phyloP scores from a whole-genome alignment of 1,139 yeast species.

The Saccharomyces hybrid region DNA sequence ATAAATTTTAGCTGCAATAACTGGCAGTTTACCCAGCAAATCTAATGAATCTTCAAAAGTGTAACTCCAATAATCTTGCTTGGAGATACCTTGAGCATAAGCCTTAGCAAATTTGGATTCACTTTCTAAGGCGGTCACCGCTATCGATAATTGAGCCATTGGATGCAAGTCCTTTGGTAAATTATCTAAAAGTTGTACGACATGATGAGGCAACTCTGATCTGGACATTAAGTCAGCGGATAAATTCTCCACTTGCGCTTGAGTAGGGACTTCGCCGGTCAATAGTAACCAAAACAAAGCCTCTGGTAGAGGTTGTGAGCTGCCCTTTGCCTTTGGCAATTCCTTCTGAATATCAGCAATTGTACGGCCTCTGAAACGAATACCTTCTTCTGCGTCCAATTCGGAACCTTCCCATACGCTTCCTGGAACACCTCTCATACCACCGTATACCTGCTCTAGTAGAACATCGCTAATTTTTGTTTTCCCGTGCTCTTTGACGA shows the following conservation, averaged over 20 bases:
- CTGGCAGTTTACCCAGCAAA: conserved; percentile 58
- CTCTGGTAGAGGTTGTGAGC: conserved; percentile 66
- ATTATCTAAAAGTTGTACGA: conserved; percentile 44
- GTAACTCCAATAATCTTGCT: conserved; percentile 63
- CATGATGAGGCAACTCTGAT: conserved; percentile 50
- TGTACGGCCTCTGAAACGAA: conserved; percentile 96
- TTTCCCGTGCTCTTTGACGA: conserved; percentile 82
- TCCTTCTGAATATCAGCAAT: conserved; percentile 90
- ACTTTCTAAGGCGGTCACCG: conserved; percentile 50
- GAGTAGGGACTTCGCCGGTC: conserved; percentile 57
- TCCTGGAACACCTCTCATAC: conserved; percentile 98
- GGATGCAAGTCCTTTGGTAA: conserved; percentile 55
- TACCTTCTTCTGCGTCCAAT: conserved; percentile 95
- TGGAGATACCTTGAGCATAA: conserved; percentile 58
- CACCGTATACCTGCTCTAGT: conserved; percentile 97
- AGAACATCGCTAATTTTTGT: conserved; percentile 88
- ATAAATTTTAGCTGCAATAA: conserved; percentile 60
- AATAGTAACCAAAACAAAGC: conserved; percentile 55
- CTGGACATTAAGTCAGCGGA: conserved; percentile 53
- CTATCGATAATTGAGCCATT: conserved; percentile 66
- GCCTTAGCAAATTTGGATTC: conserved; percentile 64
- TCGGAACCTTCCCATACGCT: conserved; percentile 99
- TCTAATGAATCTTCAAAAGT: conserved; percentile 59
- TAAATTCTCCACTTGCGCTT: conserved; percentile 45
- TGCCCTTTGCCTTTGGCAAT: conserved; percentile 81